phyloP scores from a whole-genome alignment of 2,329 filamentous ascomycete genomes.

The Chaetomium olivaceum region DNA sequence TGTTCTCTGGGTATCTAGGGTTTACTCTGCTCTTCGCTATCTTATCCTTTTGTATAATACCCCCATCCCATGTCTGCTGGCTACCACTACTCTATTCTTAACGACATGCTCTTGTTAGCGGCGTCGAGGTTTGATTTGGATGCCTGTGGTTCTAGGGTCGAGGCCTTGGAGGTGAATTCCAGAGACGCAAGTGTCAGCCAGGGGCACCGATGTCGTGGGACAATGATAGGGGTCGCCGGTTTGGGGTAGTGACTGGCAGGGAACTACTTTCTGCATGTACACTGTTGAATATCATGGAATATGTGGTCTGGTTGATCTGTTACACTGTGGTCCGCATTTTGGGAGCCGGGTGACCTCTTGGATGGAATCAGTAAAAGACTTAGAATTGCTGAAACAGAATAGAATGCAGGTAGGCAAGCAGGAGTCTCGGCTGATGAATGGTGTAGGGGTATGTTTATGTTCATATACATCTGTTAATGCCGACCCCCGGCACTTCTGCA shows the following conservation, averaged over 20 bases:
- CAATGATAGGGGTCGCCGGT: not conserved
- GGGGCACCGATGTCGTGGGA: no score
- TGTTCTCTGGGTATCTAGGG: conserved; percentile 12
- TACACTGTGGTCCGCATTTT: not conserved
- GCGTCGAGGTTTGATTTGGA: no score
- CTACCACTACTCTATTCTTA: no score
- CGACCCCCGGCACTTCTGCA: no score
- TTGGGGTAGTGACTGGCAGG: not conserved
- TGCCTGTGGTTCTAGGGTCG: no score
- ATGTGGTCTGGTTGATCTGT: not conserved
- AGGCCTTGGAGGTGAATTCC: not conserved
- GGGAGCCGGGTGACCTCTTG: not conserved
- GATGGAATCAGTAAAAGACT: not conserved
- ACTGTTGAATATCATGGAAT: not conserved
- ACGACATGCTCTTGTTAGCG: no score
- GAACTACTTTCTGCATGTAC: not conserved
- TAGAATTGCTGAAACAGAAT: not conserved
- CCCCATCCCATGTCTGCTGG: no score
- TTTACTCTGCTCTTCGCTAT: no score
- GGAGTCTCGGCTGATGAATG: no score
- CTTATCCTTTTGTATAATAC: no score
- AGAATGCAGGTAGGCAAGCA: not conserved
- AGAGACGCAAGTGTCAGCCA: not conserved
- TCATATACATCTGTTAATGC: not conserved
- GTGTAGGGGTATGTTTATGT: not conserved